Evolutionary conservation across 1,139 yeast genomes (phyloP), one percentile per base, ranked within the genome.

Genomic region (Yamadazyma jaroonii): DNA sequence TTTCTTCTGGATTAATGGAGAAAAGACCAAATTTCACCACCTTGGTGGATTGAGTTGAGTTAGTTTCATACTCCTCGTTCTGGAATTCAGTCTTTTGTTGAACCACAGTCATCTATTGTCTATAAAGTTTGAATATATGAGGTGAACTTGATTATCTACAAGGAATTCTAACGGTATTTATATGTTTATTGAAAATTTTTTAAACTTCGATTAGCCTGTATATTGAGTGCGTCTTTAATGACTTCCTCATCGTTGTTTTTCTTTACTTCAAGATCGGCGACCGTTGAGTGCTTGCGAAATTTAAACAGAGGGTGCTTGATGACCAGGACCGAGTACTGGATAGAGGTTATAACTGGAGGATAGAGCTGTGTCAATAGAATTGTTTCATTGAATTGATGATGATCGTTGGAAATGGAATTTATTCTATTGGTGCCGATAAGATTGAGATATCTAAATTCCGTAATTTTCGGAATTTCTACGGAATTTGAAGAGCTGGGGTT

Each of bases 11-110:
- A 20, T 30, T 36, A 4, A 36, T 21, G 6, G 22, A 10, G 20
- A 39, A 36, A 25, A 37, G 29, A 3, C 36, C 39, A 9, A 32
- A 22, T 25, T 36, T 36, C 23, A 29, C 34, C 14, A 28, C 12
- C 2, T 20, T 20, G 13, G 29, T 6, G 7, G 38, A 17, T 2
- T 25, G 34, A 17, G n/a, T 8, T 12, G 38, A 31, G 9, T 22
- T 23, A 5, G 24, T 11, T 13, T n/a, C n/a, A 15, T 4, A 29
- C 20, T 9, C 13, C 15, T 27, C 29, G 5, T n/a, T 27, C 17
- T 9, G 10, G 8, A 6, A 13, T 6, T 13, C 17, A 15, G 13
- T 15, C 29, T 27, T 13, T 6, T 4, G 4, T 17, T 17, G 20
- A 27, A 9, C 10, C 17, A 11, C 8, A 4, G 29, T 27, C 8